Evolutionary conservation across 2,329 filamentous ascomycete genomes (phyloP), one percentile per base, ranked within the genome.

Genomic region (Neofusicoccum kwambonambiense): DNA sequence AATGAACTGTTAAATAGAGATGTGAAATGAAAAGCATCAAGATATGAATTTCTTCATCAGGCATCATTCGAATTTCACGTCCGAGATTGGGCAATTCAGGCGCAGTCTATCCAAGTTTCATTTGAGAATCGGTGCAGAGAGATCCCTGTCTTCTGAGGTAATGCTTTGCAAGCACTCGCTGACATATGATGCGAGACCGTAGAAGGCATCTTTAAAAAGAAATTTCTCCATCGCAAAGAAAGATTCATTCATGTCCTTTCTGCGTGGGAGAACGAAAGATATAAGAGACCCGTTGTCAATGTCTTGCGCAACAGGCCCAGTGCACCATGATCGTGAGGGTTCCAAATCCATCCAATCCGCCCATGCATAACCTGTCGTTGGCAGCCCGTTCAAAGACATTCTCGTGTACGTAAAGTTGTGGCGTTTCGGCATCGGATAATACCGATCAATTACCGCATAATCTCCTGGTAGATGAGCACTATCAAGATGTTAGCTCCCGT

Each of bases 401-500:
- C 56, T 60, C 41, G 56, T 64, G 50, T 56, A 35, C 61, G 61
- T 64, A 54, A 64, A 47, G 49, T 47, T 41, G 31, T 45, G 39
- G 22, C 13, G 34, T 62, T 47, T 51, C 44, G 45, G 42, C 57
- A 39, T 37, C 34, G n/a, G 27, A 31, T 31, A 19, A 17, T 19
- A 31, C 39, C 37, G 22, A 52, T 42, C 27, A 69, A 70, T 80
- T 84, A 89, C 79, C 88, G 85, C 88, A 90, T 98, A 74, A 98
- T 98, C 83, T 99, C 95, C 78, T 97, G 89, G 81, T 94, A 99
- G 80, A 99, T 99, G 77, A 99, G 84, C 75, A 83, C 87, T 89
- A 67, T 15, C 57, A 27, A 22, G 42, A 34, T 51, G 70, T 76
- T 70, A 73, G 69, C 58, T 50, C 49, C 64, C 45, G 51, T 34